Evolutionary conservation across 2,329 filamentous ascomycete species (phyloP).

Genomic region (Aspergillus arachidicola): DNA sequence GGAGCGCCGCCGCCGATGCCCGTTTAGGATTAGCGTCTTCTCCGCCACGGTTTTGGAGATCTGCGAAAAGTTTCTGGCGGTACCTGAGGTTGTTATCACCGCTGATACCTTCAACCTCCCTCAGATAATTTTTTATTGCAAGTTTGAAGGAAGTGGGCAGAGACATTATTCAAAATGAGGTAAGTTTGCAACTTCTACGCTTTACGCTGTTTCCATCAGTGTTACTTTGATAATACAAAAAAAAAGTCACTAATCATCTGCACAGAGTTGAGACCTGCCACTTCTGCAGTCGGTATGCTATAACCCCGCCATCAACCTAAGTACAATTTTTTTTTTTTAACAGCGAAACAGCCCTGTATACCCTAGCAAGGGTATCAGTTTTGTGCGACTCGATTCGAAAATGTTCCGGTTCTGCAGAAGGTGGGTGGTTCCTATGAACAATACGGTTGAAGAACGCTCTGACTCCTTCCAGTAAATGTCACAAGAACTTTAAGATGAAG

Average conservation of each 20-base stretch:
- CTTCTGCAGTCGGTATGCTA: slow-evolving; percentile 59
- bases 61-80: slow-evolving; percentile 8
- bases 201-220: not conserved
- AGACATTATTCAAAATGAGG: not conserved
- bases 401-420: not conserved
- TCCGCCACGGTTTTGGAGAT: slow-evolving; percentile 28
- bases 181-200: not conserved
- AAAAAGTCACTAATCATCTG: not conserved
- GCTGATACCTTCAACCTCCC: slow-evolving; percentile 1
- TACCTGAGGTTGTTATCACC: slow-evolving; percentile 20
- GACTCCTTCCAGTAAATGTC: slow-evolving; percentile 63
- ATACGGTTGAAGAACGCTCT: not conserved
- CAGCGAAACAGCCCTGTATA: slow-evolving; percentile 56
- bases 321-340: slow-evolving; percentile 23
- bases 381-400: slow-evolving; percentile 50
- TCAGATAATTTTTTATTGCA: not conserved
- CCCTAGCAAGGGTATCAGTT: slow-evolving; percentile 67
- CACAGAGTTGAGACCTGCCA: slow-evolving; percentile 64
- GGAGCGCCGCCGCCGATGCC: slow-evolving; percentile 32
- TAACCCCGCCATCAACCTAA: not conserved
- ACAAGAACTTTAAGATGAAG: slow-evolving; percentile 94
- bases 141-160: slow-evolving; percentile 2
- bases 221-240: not conserved
- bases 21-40: slow-evolving; percentile 36
- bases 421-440: not conserved